Evolutionary conservation across 2,329 filamentous ascomycete species (phyloP).

Genomic region (Colletotrichum eremochloae): DNA sequence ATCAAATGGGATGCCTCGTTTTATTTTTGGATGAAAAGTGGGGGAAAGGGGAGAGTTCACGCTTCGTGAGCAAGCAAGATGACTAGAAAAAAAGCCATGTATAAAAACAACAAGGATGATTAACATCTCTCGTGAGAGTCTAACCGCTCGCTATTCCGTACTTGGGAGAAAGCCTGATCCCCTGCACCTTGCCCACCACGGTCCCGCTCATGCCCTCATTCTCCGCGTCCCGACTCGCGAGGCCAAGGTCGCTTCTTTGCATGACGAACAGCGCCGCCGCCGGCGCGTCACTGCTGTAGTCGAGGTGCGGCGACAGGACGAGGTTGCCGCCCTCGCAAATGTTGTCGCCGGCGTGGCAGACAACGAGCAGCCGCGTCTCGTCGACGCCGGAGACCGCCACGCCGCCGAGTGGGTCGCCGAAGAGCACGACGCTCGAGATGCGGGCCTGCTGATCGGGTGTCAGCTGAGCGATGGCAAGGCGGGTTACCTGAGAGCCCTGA

Average conservation of each 20-base stretch:
- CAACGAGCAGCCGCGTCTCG: slow-evolving; percentile 42
- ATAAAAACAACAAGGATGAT: no score
- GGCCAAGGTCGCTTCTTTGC: slow-evolving; percentile 45
- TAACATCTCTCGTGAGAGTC: not conserved
- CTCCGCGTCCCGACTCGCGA: slow-evolving; percentile 45
- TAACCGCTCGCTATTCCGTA: slow-evolving; percentile 14
- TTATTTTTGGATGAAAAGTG: not conserved
- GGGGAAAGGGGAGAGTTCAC: not conserved
- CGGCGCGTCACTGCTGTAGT: slow-evolving; percentile 42
- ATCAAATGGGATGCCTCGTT: not conserved
- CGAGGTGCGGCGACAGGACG: slow-evolving; percentile 36
- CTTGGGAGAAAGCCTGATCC: slow-evolving; percentile 24
- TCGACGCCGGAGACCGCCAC: slow-evolving; percentile 45
- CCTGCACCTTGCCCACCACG: slow-evolving; percentile 41
- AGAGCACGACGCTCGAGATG: slow-evolving; percentile 50
- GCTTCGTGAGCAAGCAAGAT: not conserved
- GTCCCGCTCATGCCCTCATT: slow-evolving; percentile 45
- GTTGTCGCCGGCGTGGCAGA: slow-evolving; percentile 49
- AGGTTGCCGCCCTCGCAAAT: slow-evolving; percentile 46
- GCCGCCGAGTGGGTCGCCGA: slow-evolving; percentile 48
- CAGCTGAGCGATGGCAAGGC: slow-evolving; percentile 47
- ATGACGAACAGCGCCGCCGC: slow-evolving; percentile 44
- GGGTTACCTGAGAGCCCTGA: slow-evolving; percentile 48
- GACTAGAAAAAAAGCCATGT: no score
- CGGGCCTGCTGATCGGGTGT: slow-evolving; percentile 38